Conservation (phyloP, 768 basidiomycete species). For the Amanita brunnescens region DNA sequence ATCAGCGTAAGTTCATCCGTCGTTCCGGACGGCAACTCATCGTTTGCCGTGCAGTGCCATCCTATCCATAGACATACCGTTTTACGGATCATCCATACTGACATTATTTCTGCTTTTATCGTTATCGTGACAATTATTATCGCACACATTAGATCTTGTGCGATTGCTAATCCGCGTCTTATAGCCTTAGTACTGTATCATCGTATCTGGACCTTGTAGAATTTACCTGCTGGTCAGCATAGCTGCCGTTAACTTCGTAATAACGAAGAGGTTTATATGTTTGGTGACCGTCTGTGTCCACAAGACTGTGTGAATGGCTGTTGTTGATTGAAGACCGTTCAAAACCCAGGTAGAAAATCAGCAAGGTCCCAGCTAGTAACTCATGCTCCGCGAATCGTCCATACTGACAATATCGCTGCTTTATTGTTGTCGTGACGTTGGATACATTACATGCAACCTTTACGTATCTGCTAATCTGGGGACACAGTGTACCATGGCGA, state of each 20-base stretch:
- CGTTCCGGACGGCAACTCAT: neutral
- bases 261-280: neutral
- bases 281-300: too few species aligned
- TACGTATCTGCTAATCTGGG: too few species aligned
- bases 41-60: neutral
- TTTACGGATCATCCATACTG: neutral
- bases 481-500: too few species aligned
- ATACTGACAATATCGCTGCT: too few species aligned
- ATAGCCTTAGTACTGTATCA: neutral
- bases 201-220: neutral
- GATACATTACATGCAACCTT: too few species aligned
- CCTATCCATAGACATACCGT: neutral
- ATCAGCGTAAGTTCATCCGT: constrained; percentile 24
- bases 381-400: too few species aligned
- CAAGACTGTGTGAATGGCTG: too few species aligned
- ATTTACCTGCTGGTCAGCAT: neutral
- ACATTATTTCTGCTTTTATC: neutral
- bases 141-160: neutral
- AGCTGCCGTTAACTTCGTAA: neutral
- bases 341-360: too few species aligned
- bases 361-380: too few species aligned
- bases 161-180: neutral
- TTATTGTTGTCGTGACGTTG: too few species aligned
- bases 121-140: neutral
- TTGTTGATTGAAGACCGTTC: too few species aligned